Evolutionary conservation across 2,329 filamentous ascomycete species (phyloP).

Genomic region (Dactylellina sp.): DNA sequence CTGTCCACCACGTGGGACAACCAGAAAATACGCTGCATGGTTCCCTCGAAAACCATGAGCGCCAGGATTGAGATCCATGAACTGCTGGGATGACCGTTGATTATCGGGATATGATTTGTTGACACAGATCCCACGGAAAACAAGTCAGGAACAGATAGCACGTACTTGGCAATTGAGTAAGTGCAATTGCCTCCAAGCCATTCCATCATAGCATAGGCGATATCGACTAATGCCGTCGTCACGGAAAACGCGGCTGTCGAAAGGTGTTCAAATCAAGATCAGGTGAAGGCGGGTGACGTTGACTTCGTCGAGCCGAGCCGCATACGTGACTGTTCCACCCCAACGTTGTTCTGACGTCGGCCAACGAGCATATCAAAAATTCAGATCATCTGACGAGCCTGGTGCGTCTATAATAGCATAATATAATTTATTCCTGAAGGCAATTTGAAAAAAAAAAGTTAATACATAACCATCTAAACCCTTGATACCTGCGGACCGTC

Average conservation of each 20-base stretch:
- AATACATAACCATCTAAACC: background rate
- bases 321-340: constrained; percentile 32
- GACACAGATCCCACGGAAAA: constrained; percentile 4
- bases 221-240: constrained; percentile 1
- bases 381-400: constrained; percentile 35
- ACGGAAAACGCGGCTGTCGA: constrained; percentile 48
- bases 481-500: background rate
- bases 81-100: constrained; percentile 25
- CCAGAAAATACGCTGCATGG: constrained; percentile 26
- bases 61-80: constrained; percentile 26
- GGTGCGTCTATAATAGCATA: constrained; percentile 2
- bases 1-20: constrained; percentile 54
- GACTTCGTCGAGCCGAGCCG: constrained; percentile 50
- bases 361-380: constrained; percentile 17
- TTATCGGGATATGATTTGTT: constrained; percentile 34
- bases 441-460: background rate
- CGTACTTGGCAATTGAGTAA: constrained; percentile 18
- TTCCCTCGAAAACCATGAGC: constrained; percentile 25
- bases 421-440: background rate
- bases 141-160: constrained; percentile 12
- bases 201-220: constrained; percentile 2
- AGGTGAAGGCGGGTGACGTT: constrained; percentile 50
- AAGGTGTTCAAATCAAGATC: constrained; percentile 23
- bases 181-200: background rate
- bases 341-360: constrained; percentile 44